Evolutionary conservation across 2,329 filamentous ascomycete species (phyloP), one percentile per base, ranked within the genome.

Genomic region (Beauveria asiatica): DNA sequence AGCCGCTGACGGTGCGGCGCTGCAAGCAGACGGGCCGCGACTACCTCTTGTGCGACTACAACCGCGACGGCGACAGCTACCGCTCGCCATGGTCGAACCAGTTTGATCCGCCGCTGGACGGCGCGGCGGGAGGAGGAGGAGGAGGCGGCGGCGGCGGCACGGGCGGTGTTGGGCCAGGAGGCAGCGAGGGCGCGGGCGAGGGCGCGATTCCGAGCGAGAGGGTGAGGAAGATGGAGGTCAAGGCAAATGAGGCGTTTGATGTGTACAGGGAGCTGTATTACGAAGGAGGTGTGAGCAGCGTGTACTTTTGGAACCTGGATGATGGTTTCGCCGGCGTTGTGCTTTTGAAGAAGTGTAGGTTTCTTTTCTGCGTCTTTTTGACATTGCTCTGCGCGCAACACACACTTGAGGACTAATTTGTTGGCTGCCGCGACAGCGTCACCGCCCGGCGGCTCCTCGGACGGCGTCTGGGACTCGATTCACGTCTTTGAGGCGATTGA

Each of bases 31-130:
- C 90, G 37, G 91, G 92, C 68, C 89, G 93, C 67, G 94, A 97
- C 77, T 99, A 96, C 79, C 85, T 99, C 56, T 89, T 97, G 70
- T 99, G 94, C 81, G 94, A 99, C 83, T 99, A 99, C 83, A 99
- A 99, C 82, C 92, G 94, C 65, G 94, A 99, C 76, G 94, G 94
- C 64, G 93, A 97, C 78, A 95, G 89, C 76, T 96, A 96, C 83
- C 89, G 94, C 64, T 96, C 90, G 65, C 94, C 94, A n/a, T 99
- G 94, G 94, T 94, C 88, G 77, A 97, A 97, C 77, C 89, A 96
- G 76, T 99, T 99, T 74, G 92, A 97, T 73, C 94, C 93, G 19
- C 89, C 92, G 16, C 82, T 96, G 62, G 87, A 89, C 65, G 82
- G 82, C 65, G 82, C 80, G 42, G 42, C n/a, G 42, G 42, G n/a